Base-by-base conservation (phyloP, 768 basidiomycete genomes). In the Boletus subcaerulescens region DNA sequence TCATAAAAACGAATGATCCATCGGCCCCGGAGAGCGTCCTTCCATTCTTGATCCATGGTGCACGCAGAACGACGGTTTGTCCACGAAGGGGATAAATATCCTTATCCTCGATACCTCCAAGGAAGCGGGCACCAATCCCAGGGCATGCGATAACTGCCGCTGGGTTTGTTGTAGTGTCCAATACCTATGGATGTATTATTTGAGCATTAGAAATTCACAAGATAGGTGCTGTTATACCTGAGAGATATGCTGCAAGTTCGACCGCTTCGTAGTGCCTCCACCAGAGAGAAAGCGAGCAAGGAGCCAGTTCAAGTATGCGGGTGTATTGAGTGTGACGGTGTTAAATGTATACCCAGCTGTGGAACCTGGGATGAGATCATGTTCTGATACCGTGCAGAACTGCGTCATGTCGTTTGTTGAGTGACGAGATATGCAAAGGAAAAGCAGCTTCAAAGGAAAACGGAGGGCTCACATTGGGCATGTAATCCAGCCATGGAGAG, bases 301-400 rank as follows among this genome's bases (percentile, higher is more conserved):
- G 4, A 92, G 80, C 70, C 86, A 90, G 18, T 79, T 73, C 50
- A 89, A 70, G 63, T 90, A 91, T 5, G 71, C 63, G 0, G 83
- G 77, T 0, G 81, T 76, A 65, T 91, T 84, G 58, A 94, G 84
- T 1, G 84, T 82, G 26, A 93, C 56, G 0, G 89, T 89, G 5
- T 72, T 80, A 72, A 91, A 90, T 0, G 80, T 69, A 1, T 77
- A 76, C 1, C 87, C 91, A 9, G 70, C 73, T 32, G 69, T 61
- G 11, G 79, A 77, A 4, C 69, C 71, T 0, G 73, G 68, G 18
- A 74, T 65, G 2, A 86, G 73, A 4, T 80, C 70, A 4, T 76
- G 61, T 38, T 71, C 52, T 1, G 76, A 58, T 14, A 86, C 62
- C 17, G 65, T 61, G 58, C 68, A 64, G 43, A 73, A 74, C 74